Percentiles rank a stretch among this genome's conserved stretches.
phyloP scores from a whole-genome alignment of 331 rosid genomes.

The Malus hybrid region DNA sequence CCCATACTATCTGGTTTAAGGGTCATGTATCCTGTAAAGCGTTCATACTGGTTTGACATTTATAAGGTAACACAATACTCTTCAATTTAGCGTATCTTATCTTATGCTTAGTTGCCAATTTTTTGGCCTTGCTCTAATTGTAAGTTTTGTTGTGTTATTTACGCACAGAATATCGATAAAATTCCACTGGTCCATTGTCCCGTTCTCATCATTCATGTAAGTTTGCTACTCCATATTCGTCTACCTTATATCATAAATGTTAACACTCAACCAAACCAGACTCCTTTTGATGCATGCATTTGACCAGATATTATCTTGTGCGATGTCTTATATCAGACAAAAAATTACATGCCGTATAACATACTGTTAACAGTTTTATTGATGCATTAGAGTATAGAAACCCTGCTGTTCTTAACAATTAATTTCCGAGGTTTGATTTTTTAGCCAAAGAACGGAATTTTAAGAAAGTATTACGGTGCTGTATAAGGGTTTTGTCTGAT shows the following conservation, averaged over 20 bases:
- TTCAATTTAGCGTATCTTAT: neutral
- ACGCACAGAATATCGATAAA: constrained; percentile 83
- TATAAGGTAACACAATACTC: constrained; percentile 51
- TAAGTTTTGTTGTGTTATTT: constrained; percentile 15
- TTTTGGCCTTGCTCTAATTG: constrained; percentile 11
- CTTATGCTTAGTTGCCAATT: constrained; percentile 7
- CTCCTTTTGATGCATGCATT: neutral
- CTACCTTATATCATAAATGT: neutral
- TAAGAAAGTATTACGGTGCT: neutral
- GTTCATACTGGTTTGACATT: constrained; percentile 90
- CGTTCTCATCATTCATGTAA: constrained; percentile 91
- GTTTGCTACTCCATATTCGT: constrained; percentile 26
- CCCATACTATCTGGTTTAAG: constrained; percentile 94
- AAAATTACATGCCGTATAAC: neutral
- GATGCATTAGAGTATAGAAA: neutral
- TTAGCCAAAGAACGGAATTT: neutral
- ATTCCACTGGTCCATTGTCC: constrained; percentile 84
- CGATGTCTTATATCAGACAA: neutral
- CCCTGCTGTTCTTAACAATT: neutral
- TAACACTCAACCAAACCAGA: neutral
- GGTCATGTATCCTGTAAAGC: constrained; percentile 97
- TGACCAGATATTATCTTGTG: neutral
- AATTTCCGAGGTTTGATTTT: neutral
- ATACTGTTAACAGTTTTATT: neutral
- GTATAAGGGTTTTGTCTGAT: neutral